Conservation (phyloP, 1,139 yeast species). For the Taphrina communis region DNA sequence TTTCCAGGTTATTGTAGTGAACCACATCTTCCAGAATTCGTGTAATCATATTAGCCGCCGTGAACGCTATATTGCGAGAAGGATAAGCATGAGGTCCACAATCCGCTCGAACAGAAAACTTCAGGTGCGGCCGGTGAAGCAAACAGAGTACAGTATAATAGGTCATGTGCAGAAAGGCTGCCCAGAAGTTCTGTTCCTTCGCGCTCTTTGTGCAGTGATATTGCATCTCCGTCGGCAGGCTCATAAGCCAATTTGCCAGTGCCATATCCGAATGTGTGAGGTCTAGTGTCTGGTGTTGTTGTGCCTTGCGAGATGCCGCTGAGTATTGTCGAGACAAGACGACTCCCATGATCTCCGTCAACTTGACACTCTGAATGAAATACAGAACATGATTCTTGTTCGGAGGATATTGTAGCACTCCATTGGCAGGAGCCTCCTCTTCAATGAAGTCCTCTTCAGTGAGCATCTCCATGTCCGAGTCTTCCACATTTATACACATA, state of each 20-base stretch:
- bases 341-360: constrained; percentile 76
- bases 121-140: constrained; percentile 72
- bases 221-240: constrained; percentile 67
- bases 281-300: constrained; percentile 57
- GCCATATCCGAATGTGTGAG: constrained; percentile 77
- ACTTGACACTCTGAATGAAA: constrained; percentile 68
- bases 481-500: constrained; percentile 68
- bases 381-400: constrained; percentile 61
- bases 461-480: constrained; percentile 79
- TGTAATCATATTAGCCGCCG: constrained; percentile 81
- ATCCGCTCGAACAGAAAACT: constrained; percentile 49
- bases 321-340: constrained; percentile 74
- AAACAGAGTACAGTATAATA: constrained; percentile 75
- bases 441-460: constrained; percentile 68
- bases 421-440: constrained; percentile 58
- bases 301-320: constrained; percentile 67
- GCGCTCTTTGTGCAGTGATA: constrained; percentile 64
- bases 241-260: constrained; percentile 79
- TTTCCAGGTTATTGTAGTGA: constrained; percentile 60
- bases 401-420: constrained; percentile 55
- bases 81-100: constrained; percentile 63
- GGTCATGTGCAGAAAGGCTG: constrained; percentile 69
- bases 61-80: constrained; percentile 84
- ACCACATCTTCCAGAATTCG: constrained; percentile 66
- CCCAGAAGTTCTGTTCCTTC: constrained; percentile 60